These are phyloP conservation scores for Ambrosiella cleistominuta DNA, from an alignment of 2,329 filamentous ascomycete species.

Conservation along the genomic window DNA sequence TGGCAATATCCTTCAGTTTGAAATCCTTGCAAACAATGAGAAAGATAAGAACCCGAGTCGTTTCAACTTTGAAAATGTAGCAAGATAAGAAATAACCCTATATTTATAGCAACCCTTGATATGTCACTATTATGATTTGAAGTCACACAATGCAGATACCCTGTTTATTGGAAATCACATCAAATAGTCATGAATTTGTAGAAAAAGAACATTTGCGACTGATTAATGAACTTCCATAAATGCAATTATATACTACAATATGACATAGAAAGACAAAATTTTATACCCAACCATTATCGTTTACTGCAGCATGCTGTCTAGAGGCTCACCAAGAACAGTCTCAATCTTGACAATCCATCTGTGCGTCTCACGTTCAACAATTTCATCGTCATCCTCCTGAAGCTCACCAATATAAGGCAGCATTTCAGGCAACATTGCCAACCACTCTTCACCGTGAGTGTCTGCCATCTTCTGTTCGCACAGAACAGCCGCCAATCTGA, in stretches of 20 bases:
- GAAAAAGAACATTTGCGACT: too few relatives aligned
- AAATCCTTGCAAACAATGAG: neutral
- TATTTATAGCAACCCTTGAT: too few relatives aligned
- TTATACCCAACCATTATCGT: neutral
- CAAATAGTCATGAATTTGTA: too few relatives aligned
- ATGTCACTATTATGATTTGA: too few relatives aligned
- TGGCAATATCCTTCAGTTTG: neutral
- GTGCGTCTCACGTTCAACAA: constrained; percentile 75
- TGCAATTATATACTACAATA: neutral
- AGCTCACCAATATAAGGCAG: constrained; percentile 88
- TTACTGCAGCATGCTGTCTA: constrained; percentile 83
- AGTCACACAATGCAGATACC: too few relatives aligned
- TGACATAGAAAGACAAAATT: neutral
- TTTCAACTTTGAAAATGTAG: too few relatives aligned
- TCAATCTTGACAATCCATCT: constrained; percentile 86
- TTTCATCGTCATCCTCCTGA: constrained; percentile 91
- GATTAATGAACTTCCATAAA: too few relatives aligned
- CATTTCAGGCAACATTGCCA: constrained; percentile 84
- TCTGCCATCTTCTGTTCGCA: constrained; percentile 67
- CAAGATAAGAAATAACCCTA: too few relatives aligned
- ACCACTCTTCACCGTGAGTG: constrained; percentile 79
- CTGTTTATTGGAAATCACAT: too few relatives aligned
- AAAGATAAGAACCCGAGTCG: neutral
- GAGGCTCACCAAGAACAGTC: constrained; percentile 68
- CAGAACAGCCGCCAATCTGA: constrained; percentile 66